A percentile compares a stretch with the other conserved stretches of the same genome.
phyloP scores from a whole-genome alignment of 305 asterid genomes.

The Caryopteris hybrid region DNA sequence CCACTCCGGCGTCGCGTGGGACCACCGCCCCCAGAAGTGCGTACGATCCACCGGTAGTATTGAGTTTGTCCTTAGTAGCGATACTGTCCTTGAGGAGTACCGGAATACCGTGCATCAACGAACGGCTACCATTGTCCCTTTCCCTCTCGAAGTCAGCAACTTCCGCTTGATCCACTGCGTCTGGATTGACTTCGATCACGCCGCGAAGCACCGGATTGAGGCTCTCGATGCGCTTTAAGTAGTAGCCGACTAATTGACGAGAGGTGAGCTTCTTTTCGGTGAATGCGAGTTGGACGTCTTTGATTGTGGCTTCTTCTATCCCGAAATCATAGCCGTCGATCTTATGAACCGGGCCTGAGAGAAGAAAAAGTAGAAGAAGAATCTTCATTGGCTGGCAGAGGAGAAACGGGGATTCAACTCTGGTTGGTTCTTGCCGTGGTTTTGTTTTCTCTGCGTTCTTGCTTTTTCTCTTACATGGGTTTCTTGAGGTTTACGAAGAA shows the following conservation, averaged over 20 bases:
- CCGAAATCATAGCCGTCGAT: slow-evolving; percentile 31
- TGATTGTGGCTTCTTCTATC: slow-evolving; percentile 57
- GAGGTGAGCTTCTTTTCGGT: slow-evolving; percentile 35
- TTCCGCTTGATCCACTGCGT: slow-evolving; percentile 44
- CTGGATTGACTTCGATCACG: slow-evolving; percentile 62
- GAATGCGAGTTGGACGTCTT: slow-evolving; percentile 47
- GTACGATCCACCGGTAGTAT: slow-evolving; percentile 57
- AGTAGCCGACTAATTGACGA: slow-evolving; percentile 47
- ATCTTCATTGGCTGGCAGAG: neutral
- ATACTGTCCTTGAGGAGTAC: slow-evolving; percentile 68
- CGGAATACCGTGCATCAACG: slow-evolving; percentile 51
- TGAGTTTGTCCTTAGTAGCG: slow-evolving; percentile 47
- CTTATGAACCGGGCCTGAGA: neutral
- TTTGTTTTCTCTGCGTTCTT: neutral
- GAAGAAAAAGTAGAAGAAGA: slow-evolving; percentile 19
- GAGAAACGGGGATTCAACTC: neutral
- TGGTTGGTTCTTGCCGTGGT: neutral
- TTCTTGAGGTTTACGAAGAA: too few relatives aligned
- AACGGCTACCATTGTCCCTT: slow-evolving; percentile 16
- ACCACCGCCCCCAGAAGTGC: slow-evolving; percentile 54
- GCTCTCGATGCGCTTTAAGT: slow-evolving; percentile 40
- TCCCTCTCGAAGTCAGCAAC: slow-evolving; percentile 36
- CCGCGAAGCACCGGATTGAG: slow-evolving; percentile 54
- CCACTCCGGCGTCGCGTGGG: slow-evolving; percentile 63
- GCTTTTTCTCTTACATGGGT: too few relatives aligned